A percentile compares a stretch with the other conserved stretches of the same genome.
These are phyloP conservation scores for Amanita molliuscula DNA, from an alignment of 768 basidiomycete genomes.

Conservation along the genomic window DNA sequence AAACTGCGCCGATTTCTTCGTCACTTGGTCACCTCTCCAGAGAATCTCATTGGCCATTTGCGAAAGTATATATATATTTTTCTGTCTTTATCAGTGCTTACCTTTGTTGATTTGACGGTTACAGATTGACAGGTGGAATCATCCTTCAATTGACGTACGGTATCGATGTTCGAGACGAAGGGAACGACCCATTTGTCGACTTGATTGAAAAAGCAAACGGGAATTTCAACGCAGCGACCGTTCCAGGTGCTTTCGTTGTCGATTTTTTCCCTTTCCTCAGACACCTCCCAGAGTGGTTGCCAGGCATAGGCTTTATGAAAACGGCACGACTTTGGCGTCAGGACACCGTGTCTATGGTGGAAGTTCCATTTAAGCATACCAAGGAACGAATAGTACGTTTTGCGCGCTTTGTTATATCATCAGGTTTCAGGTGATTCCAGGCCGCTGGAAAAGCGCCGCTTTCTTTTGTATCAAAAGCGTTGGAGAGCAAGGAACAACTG, in stretches of 20 bases:
- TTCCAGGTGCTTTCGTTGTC: slow-evolving; percentile 37
- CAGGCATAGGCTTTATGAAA: slow-evolving; percentile 42
- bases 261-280: slow-evolving; percentile 32
- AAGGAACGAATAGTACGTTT: slow-evolving; percentile 34
- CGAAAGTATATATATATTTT: background rate
- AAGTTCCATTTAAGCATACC: slow-evolving; percentile 28
- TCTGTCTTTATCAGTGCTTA: background rate
- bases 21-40: background rate
- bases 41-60: background rate
- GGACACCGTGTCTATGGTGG: slow-evolving; percentile 27
- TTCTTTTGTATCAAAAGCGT: slow-evolving; percentile 26
- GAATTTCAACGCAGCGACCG: slow-evolving; percentile 38
- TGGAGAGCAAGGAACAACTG: slow-evolving; percentile 25
- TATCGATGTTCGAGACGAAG: background rate
- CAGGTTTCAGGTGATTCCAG: too few relatives aligned
- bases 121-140: background rate
- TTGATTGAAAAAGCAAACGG: slow-evolving; percentile 42
- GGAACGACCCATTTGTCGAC: slow-evolving; percentile 37
- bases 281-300: slow-evolving; percentile 45
- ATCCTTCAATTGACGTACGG: background rate
- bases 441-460: slow-evolving; percentile 25
- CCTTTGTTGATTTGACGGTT: background rate
- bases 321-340: slow-evolving; percentile 30
- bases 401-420: background rate
- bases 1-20: background rate